Percentiles rank a stretch among this genome's conserved stretches.
Evolutionary conservation across 2,329 filamentous ascomycete species (phyloP).

Genomic region (Fusarium avenaceum): DNA sequence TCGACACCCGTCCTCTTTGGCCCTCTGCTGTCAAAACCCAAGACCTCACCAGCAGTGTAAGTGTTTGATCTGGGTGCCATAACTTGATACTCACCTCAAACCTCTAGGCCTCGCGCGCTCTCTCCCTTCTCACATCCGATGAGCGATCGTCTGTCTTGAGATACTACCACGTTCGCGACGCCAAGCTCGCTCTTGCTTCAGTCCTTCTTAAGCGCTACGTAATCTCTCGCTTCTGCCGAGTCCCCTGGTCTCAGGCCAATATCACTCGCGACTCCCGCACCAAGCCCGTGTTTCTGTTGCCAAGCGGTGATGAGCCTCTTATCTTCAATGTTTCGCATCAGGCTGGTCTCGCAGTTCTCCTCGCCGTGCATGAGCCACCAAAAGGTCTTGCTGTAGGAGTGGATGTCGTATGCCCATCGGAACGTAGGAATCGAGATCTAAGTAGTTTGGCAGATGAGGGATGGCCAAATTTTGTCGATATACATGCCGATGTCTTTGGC

Average conservation of each 20-base stretch:
- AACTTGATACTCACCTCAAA: constrained; percentile 13
- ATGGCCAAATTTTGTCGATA: constrained; percentile 76
- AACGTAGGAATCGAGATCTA: constrained; percentile 74
- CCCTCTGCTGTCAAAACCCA: constrained; percentile 63
- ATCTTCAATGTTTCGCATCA: constrained; percentile 85
- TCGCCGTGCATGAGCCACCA: constrained; percentile 62
- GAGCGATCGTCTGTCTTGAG: constrained; percentile 71
- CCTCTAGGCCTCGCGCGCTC: constrained; percentile 65
- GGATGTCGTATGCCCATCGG: constrained; percentile 81
- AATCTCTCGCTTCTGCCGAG: constrained; percentile 68
- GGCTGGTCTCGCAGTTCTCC: constrained; percentile 78
- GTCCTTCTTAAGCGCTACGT: constrained; percentile 80
- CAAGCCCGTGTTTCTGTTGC: constrained; percentile 68
- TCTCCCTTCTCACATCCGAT: constrained; percentile 64
- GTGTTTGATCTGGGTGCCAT: constrained; percentile 25
- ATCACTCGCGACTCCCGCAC: constrained; percentile 68
- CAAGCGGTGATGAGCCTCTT: constrained; percentile 63
- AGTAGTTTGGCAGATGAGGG: constrained; percentile 69
- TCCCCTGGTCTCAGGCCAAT: constrained; percentile 72
- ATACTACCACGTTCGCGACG: constrained; percentile 78
- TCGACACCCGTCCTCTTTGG: constrained; percentile 73
- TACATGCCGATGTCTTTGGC: constrained; percentile 79
- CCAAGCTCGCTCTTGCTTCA: constrained; percentile 80
- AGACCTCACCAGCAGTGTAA: constrained; percentile 62
- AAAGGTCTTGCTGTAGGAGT: constrained; percentile 70